Conservation (phyloP, 108 stramenopile genomes). For the Fistulifera solaris region DNA sequence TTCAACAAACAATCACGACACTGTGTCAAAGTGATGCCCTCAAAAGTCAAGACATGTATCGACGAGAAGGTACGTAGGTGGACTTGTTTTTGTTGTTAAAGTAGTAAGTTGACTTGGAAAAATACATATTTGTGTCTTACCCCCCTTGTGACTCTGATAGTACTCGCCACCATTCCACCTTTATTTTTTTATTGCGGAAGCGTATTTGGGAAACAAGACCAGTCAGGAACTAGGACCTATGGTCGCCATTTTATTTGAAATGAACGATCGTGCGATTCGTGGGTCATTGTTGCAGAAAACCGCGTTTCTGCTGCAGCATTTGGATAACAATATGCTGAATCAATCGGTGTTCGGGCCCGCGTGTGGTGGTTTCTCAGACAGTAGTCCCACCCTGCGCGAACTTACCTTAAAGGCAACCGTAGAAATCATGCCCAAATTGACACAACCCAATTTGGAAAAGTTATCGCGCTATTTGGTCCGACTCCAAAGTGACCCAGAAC, state of each 20-base stretch:
- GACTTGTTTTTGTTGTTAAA: neutral
- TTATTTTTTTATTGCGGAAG: constrained; percentile 64
- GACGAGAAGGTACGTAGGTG: constrained; percentile 45
- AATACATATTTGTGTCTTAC: neutral
- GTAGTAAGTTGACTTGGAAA: neutral
- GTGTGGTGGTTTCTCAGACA: constrained; percentile 85
- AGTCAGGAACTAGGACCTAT: constrained; percentile 51
- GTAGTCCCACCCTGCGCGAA: constrained; percentile 64
- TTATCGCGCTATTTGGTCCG: constrained; percentile 78
- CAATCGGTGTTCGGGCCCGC: constrained; percentile 74
- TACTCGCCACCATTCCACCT: constrained; percentile 16
- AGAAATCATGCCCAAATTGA: constrained; percentile 54
- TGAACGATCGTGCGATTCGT: constrained; percentile 83
- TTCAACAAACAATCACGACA: constrained; percentile 34
- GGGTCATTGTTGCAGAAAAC: constrained; percentile 61
- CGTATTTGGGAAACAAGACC: constrained; percentile 36
- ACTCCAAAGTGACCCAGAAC: constrained; percentile 66
- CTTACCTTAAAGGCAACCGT: constrained; percentile 77
- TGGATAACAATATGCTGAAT: constrained; percentile 61
- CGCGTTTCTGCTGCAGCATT: constrained; percentile 38
- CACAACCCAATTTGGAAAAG: constrained; percentile 72
- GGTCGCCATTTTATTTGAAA: constrained; percentile 52
- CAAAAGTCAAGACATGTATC: constrained; percentile 67
- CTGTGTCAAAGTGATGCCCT: constrained; percentile 48
- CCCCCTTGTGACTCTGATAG: neutral